These are phyloP conservation scores for Aspergillus sp. DNA, from an alignment of 2,329 filamentous ascomycete genomes.

Conservation along the genomic window DNA sequence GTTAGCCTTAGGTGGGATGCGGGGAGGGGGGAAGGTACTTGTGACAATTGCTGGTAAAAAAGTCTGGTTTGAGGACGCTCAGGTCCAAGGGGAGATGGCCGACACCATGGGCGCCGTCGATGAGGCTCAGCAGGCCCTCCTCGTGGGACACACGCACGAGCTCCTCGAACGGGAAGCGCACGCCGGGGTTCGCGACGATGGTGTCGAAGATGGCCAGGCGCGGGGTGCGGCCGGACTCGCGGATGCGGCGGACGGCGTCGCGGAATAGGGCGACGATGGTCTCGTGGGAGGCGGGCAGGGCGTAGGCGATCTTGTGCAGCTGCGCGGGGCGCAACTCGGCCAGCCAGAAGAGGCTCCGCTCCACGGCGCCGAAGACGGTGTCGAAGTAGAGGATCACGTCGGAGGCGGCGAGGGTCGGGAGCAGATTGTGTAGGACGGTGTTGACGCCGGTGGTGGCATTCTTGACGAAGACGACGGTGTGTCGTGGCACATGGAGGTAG, in stretches of 20 bases:
- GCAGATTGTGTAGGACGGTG: conserved; percentile 72
- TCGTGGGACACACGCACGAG: conserved; percentile 64
- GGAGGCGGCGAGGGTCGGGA: conserved; percentile 55
- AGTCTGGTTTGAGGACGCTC: conserved; percentile 67
- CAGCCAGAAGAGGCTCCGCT: conserved; percentile 69
- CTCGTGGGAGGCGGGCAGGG: conserved; percentile 68
- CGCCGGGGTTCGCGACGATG: conserved; percentile 73
- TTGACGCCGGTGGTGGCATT: conserved; percentile 74
- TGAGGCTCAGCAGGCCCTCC: conserved; percentile 65
- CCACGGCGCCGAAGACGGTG: conserved; percentile 75
- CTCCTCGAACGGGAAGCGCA: conserved; percentile 73
- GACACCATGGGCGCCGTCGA: conserved; percentile 83
- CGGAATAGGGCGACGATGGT: conserved; percentile 63
- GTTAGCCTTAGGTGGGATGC: conserved; percentile 2
- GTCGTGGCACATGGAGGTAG: conserved; percentile 62
- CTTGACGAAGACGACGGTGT: conserved; percentile 70
- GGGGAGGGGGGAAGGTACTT: conserved; percentile 48
- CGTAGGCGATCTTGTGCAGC: conserved; percentile 56
- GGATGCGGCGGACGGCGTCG: conserved; percentile 53
- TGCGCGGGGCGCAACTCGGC: conserved; percentile 61
- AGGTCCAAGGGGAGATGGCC: conserved; percentile 76
- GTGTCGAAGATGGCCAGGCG: conserved; percentile 75
- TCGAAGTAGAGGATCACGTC: conserved; percentile 76
- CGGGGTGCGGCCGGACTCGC: conserved; percentile 59
- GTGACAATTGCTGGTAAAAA: conserved; percentile 82